Evolutionary conservation across 179 eudicot species (phyloP).

Genomic region (Camellia oleifera): DNA sequence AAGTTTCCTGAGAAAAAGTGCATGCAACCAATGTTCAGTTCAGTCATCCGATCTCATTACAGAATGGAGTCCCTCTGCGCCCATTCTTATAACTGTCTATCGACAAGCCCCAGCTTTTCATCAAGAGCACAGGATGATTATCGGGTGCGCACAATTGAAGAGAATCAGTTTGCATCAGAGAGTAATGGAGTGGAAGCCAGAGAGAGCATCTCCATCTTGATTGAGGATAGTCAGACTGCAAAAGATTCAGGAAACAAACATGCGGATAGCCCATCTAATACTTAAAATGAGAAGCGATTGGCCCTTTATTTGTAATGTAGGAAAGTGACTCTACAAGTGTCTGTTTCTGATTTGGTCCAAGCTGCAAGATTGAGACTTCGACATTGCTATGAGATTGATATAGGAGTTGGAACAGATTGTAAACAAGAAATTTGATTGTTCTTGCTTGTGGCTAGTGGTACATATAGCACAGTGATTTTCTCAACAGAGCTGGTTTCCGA

Average conservation of each 20-base stretch:
- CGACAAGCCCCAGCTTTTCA: conserved; percentile 23
- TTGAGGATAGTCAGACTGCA: conserved; percentile 21
- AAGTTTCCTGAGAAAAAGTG: conserved; percentile 59
- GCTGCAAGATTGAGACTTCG: conserved; percentile 1
- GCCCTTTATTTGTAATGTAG: too few species aligned
- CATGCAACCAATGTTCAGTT: conserved; percentile 71
- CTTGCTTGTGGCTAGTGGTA: not conserved
- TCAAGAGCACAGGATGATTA: conserved; percentile 33
- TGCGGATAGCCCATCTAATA: conserved; percentile 53
- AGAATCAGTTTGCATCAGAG: conserved; percentile 22
- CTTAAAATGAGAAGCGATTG: conserved; percentile 12
- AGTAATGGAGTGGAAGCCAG: conserved; percentile 24
- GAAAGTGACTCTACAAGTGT: not conserved
- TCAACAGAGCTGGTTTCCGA: not conserved
- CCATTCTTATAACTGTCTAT: conserved; percentile 35
- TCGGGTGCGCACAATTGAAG: conserved; percentile 30
- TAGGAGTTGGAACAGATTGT: conserved; percentile 6
- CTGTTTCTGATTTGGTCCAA: not conserved
- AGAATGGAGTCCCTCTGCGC: conserved; percentile 22
- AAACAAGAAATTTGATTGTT: not conserved
- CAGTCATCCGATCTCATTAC: conserved; percentile 41
- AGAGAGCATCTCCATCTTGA: conserved; percentile 23
- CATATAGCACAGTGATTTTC: not conserved
- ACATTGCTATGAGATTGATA: not conserved
- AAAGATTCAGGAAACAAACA: conserved; percentile 36